These are phyloP conservation scores for Cryptosporidium muris DNA, from an alignment of 169 alveolate genomes.

Conservation along the genomic window DNA sequence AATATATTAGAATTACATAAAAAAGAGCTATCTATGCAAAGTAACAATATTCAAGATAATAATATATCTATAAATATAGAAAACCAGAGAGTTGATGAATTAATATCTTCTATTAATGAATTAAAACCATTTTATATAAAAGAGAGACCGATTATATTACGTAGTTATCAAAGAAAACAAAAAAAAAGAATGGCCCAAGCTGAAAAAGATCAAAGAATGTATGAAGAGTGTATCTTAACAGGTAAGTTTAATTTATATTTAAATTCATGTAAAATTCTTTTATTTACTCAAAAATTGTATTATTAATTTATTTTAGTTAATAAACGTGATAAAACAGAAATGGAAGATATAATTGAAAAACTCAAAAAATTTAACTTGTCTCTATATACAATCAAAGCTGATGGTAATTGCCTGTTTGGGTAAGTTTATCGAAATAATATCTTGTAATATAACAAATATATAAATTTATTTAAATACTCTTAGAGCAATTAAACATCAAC, in stretches of 20 bases:
- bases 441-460: background rate
- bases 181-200: constrained; percentile 37
- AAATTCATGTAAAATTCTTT: background rate
- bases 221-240: constrained; percentile 19
- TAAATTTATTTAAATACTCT: background rate
- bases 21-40: constrained; percentile 6
- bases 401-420: constrained; percentile 69
- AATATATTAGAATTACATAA: constrained; percentile 14
- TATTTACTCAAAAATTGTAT: background rate
- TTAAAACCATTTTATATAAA: constrained; percentile 11
- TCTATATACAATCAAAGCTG: constrained; percentile 12
- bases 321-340: constrained; percentile 31
- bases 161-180: constrained; percentile 21
- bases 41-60: background rate
- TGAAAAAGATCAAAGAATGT: background rate
- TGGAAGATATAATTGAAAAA: constrained; percentile 37
- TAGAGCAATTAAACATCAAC: constrained; percentile 56
- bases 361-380: constrained; percentile 10
- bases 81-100: background rate
- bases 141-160: constrained; percentile 8
- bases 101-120: background rate
- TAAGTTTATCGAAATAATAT: constrained; percentile 6
- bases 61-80: background rate
- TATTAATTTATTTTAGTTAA: constrained; percentile 2
- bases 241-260: constrained; percentile 29